Evolutionary conservation across 805 yeast species (phyloP).

Genomic region (Yamadazyma phyllophila): DNA sequence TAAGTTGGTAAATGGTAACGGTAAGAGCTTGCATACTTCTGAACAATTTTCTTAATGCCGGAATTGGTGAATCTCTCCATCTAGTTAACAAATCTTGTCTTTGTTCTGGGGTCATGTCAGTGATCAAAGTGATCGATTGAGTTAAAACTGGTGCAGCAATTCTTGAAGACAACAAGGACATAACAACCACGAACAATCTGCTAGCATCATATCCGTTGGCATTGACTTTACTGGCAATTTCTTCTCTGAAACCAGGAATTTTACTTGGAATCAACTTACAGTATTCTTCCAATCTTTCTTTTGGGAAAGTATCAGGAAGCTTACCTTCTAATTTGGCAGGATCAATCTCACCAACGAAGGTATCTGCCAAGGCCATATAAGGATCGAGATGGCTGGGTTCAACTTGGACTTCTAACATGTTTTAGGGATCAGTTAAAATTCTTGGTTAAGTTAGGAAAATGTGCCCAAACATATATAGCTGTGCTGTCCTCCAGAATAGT

Average conservation of each 20-base stretch:
- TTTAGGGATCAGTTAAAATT: neutral
- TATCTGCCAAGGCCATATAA: constrained; percentile 32
- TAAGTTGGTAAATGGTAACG: constrained; percentile 21
- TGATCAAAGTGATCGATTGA: constrained; percentile 30
- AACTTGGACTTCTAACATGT: constrained; percentile 6
- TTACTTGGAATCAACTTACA: constrained; percentile 28
- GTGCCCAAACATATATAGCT: neutral
- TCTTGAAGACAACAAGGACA: constrained; percentile 28
- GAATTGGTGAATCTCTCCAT: constrained; percentile 44
- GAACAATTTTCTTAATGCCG: constrained; percentile 33
- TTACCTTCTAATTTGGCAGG: constrained; percentile 25
- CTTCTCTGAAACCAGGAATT: constrained; percentile 24
- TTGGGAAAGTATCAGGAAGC: constrained; percentile 25
- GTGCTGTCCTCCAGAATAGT: neutral
- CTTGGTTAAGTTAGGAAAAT: neutral
- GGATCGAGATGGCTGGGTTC: constrained; percentile 11
- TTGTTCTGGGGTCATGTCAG: constrained; percentile 36
- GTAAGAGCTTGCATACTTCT: constrained; percentile 26
- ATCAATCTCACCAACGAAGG: constrained; percentile 30
- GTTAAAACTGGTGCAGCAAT: constrained; percentile 32
- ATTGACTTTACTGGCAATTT: constrained; percentile 14
- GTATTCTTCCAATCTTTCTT: constrained; percentile 29
- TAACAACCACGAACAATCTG: constrained; percentile 23
- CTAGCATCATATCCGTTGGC: constrained; percentile 17
- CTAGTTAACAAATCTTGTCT: constrained; percentile 28